Base-by-base conservation (phyloP, 2,329 filamentous ascomycete genomes). In the Stachybotrys echinatus region DNA sequence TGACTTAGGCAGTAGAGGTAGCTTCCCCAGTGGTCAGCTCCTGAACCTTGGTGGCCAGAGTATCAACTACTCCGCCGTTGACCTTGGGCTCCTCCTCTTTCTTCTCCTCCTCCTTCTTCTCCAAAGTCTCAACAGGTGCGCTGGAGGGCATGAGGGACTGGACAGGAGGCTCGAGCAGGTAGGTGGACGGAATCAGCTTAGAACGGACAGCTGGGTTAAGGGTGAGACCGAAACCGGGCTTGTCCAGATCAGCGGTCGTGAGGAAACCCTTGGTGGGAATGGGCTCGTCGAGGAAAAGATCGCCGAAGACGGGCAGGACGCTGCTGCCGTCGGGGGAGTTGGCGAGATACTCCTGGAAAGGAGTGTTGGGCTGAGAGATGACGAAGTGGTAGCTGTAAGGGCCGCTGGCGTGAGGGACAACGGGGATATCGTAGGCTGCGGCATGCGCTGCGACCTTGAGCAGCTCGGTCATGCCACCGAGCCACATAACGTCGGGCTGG, bases 381-480 rank as follows among this genome's bases (percentile, higher is more conserved):
- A 96, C 92, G 65, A 95, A 96, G 71, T 96, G 92, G 72, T 96
- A 96, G 62, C 89, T 94, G 74, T 96, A 96, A 3, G 92, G 89
- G 1, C 92, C 92, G 54, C 88, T 94, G 42, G 92, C 92, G 65
- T 96, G 92, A n/a, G 92, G 92, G 14, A 96, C 89, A 17, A 96
- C 91, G 12, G 92, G 92, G 52, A 96, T 88, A 63, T 96, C 92
- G 69, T 96, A 96, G 20, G 92, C 92, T 5, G 91, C 83, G 4
- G 92, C 92, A 82, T 95, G 87, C 48, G 91, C 87, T 17, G 90
- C 81, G 48, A 96, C 87, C 71, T 90, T 94, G 57, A 96, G 83
- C 51, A 96, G 79, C 71, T 96, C 92, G 1, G 92, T 96, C 77
- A 96, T 69, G 54, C 92, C 92, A 54, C 92, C 92, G 14, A 96